These are phyloP conservation scores for Penicillium sp. DNA, from an alignment of 2,329 filamentous ascomycete genomes.

Conservation along the genomic window DNA sequence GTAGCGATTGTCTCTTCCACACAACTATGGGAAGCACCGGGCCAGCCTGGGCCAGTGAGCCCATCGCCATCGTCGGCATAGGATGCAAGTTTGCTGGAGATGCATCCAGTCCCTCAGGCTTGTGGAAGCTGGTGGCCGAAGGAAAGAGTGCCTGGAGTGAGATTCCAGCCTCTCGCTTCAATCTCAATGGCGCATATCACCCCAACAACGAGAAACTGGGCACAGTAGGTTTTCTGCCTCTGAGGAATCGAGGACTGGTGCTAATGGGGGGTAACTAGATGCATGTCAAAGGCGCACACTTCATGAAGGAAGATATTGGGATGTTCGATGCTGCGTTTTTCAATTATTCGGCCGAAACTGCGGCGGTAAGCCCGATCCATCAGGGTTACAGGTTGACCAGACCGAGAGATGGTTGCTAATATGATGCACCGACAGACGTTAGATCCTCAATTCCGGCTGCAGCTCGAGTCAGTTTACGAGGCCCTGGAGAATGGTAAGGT, in stretches of 20 bases:
- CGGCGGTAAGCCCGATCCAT: neutral
- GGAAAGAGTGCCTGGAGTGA: neutral
- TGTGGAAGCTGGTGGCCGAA: neutral
- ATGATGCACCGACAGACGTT: neutral
- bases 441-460: neutral
- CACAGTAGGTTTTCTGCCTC: neutral
- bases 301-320: neutral
- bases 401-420: neutral
- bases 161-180: neutral
- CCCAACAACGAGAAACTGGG: neutral
- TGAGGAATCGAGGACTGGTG: neutral
- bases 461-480: neutral
- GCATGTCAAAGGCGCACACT: neutral
- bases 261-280: neutral
- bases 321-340: neutral
- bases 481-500: neutral
- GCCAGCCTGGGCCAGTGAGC: conserved; percentile 12
- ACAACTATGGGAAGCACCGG: conserved; percentile 1
- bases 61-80: conserved; percentile 32
- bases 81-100: conserved; percentile 29
- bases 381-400: too few relatives aligned
- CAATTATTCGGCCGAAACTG: neutral
- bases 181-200: neutral
- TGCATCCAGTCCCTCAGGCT: conserved; percentile 13
- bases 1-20: neutral